A percentile compares a stretch with the other conserved stretches of the same genome.
phyloP scores from a whole-genome alignment of 192 early-diverging fungal species.

The Coemansia sp. region DNA sequence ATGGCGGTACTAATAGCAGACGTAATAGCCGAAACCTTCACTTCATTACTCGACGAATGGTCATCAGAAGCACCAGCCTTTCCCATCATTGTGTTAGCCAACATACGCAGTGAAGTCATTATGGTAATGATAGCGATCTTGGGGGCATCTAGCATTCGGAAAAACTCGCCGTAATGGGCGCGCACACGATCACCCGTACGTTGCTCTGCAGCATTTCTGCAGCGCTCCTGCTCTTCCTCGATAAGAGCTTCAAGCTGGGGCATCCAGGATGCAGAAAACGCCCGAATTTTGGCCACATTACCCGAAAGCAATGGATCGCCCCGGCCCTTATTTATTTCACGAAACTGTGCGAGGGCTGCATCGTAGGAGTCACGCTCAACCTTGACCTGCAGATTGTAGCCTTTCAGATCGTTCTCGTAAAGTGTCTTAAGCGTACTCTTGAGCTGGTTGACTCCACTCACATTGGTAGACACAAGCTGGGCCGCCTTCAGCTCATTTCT shows the following conservation, averaged over 20 bases:
- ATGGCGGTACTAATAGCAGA: slow-evolving; percentile 68
- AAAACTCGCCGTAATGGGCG: slow-evolving; percentile 33
- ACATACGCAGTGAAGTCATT: slow-evolving; percentile 69
- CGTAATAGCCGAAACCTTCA: slow-evolving; percentile 55
- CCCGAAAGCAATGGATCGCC: slow-evolving; percentile 59
- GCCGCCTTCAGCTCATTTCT: slow-evolving; percentile 17
- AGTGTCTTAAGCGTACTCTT: slow-evolving; percentile 66
- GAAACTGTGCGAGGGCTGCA: slow-evolving; percentile 67
- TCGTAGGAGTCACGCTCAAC: slow-evolving; percentile 82
- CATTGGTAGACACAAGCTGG: slow-evolving; percentile 52
- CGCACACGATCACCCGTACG: slow-evolving; percentile 21
- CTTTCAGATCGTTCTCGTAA: slow-evolving; percentile 55
- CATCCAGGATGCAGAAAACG: slow-evolving; percentile 75
- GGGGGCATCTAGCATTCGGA: slow-evolving; percentile 57
- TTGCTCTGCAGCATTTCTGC: slow-evolving; percentile 28
- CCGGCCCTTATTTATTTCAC: slow-evolving; percentile 59
- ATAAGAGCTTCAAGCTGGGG: slow-evolving; percentile 67
- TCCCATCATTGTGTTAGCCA: slow-evolving; percentile 41
- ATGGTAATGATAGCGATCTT: slow-evolving; percentile 84
- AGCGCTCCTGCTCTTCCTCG: slow-evolving; percentile 63
- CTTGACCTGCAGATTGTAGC: slow-evolving; percentile 73
- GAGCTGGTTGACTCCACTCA: slow-evolving; percentile 77
- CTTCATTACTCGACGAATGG: slow-evolving; percentile 20
- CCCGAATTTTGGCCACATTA: slow-evolving; percentile 58
- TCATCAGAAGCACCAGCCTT: slow-evolving; percentile 38